Conservation (phyloP, 768 basidiomycete species). For the Collybia sordida region DNA sequence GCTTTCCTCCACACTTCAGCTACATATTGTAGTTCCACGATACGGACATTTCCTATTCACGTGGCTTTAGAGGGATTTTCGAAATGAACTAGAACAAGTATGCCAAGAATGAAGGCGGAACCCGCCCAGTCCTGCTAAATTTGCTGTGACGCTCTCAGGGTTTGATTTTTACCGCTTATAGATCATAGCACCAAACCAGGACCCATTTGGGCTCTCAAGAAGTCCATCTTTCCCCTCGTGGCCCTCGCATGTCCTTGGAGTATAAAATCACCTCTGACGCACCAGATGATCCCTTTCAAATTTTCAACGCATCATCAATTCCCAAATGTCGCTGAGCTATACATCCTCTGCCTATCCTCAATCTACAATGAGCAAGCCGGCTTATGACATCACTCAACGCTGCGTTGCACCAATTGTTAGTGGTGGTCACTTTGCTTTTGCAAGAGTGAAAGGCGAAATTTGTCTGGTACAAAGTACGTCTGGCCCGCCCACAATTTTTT, state of each 20-base stretch:
- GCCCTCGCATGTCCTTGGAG: conserved; percentile 33
- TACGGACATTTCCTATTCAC: too few species aligned
- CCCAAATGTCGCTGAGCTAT: conserved; percentile 11
- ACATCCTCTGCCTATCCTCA: conserved; percentile 4
- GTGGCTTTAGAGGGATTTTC: too few species aligned
- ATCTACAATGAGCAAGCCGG: background rate
- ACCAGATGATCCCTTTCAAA: conserved; percentile 33
- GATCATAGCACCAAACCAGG: conserved; percentile 1
- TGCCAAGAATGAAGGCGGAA: too few species aligned
- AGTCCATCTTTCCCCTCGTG: conserved; percentile 32
- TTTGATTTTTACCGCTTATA: background rate
- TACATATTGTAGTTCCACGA: too few species aligned
- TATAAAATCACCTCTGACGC: conserved; percentile 34
- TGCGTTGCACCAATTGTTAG: conserved; percentile 32
- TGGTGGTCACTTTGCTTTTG: conserved; percentile 50
- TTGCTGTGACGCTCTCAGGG: too few species aligned
- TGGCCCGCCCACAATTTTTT: background rate
- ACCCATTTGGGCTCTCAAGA: conserved; percentile 19
- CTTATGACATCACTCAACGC: conserved; percentile 3
- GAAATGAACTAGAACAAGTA: too few species aligned
- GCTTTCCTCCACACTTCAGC: too few species aligned
- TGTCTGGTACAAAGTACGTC: conserved; percentile 66
- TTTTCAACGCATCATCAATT: background rate
- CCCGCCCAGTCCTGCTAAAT: too few species aligned
- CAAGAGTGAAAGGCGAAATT: conserved; percentile 56